Conservation (phyloP, 2,329 filamentous ascomycete species). For the Bipolaris sorokiniana region DNA sequence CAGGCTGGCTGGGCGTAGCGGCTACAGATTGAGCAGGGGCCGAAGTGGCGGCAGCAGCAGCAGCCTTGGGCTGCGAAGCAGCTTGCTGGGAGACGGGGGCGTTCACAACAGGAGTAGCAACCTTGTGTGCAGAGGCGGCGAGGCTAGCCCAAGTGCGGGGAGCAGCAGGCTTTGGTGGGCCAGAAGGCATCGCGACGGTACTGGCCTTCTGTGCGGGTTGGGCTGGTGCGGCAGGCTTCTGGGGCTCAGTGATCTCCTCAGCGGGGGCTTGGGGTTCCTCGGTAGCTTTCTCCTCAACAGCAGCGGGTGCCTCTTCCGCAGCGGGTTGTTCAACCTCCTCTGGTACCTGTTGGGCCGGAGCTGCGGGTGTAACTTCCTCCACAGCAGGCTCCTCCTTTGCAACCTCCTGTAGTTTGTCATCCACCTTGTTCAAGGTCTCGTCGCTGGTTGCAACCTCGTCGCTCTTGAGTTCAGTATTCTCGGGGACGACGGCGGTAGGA, state of each 20-base stretch:
- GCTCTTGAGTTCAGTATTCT: constrained; percentile 41
- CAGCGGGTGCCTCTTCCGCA: constrained; percentile 51
- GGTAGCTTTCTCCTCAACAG: constrained; percentile 46
- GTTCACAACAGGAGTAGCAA: constrained; percentile 52
- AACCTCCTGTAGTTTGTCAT: constrained; percentile 76
- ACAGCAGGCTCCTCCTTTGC: constrained; percentile 43
- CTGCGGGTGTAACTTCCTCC: constrained; percentile 37
- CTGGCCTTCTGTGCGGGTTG: constrained; percentile 61
- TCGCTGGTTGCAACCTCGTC: constrained; percentile 49
- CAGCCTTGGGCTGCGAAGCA: constrained; percentile 42
- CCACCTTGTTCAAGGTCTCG: constrained; percentile 61
- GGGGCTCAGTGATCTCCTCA: constrained; percentile 51
- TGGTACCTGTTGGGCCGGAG: constrained; percentile 48
- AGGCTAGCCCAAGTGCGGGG: constrained; percentile 77
- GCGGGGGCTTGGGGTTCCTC: constrained; percentile 40
- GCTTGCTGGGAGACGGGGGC: constrained; percentile 41
- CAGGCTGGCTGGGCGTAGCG: constrained; percentile 37
- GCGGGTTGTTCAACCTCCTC: constrained; percentile 43
- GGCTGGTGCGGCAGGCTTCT: constrained; percentile 69
- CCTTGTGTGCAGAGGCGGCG: constrained; percentile 58
- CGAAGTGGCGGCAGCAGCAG: constrained; percentile 26
- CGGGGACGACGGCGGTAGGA: constrained; percentile 42
- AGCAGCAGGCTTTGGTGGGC: constrained; percentile 62
- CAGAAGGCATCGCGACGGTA: constrained; percentile 63
- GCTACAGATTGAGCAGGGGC: constrained; percentile 42